Conservation (phyloP, 2,329 filamentous ascomycete genomes). For the Aspergillus eucalypticola region DNA sequence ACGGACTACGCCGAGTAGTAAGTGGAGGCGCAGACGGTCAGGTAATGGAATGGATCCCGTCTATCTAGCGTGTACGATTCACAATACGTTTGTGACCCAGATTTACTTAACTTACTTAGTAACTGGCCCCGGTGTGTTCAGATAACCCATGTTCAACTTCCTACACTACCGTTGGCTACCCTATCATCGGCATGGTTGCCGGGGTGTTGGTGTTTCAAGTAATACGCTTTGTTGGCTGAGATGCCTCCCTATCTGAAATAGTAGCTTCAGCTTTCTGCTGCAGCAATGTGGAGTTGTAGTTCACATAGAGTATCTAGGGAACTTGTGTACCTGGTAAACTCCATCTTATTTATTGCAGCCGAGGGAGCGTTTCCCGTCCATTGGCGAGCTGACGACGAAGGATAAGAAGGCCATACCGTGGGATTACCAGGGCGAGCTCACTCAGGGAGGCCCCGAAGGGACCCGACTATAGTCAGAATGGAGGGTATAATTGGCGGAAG, state of each 20-base stretch:
- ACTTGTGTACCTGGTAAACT: background rate
- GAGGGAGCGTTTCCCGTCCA: background rate
- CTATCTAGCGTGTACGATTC: background rate
- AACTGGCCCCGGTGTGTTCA: background rate
- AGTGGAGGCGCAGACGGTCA: background rate
- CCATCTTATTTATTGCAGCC: background rate
- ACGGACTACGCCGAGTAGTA: background rate
- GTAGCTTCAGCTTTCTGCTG: background rate
- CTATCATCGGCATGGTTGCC: background rate
- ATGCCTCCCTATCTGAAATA: background rate
- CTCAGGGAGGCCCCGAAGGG: conserved; percentile 13
- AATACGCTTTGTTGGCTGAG: background rate
- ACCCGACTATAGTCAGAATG: conserved; percentile 13
- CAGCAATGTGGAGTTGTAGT: background rate
- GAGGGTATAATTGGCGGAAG: conserved; percentile 17
- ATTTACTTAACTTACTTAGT: too few species aligned
- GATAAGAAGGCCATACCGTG: background rate
- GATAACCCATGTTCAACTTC: background rate
- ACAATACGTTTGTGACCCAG: background rate
- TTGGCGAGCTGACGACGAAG: background rate
- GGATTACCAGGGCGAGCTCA: conserved; percentile 5
- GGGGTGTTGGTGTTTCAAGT: conserved; percentile 2
- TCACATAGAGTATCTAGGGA: background rate
- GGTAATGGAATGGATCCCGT: too few species aligned
- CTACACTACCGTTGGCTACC: background rate